Evolutionary conservation across 139 green algal species (phyloP).

Genomic region (Limnomonas spitsbergensis): DNA sequence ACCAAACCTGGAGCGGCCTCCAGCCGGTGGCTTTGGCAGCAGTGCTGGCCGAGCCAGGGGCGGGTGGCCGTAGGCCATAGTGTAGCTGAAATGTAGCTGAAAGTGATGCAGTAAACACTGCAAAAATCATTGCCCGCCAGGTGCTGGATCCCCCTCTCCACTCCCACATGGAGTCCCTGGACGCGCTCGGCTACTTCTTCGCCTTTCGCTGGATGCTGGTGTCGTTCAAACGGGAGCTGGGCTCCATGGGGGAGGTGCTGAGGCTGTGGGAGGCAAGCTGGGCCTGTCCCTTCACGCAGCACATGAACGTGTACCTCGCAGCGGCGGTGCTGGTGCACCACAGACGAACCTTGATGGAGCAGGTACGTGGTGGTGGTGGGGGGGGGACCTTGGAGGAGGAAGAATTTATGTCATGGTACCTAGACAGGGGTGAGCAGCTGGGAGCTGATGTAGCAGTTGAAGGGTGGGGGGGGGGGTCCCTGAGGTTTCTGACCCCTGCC

Average conservation of each 20-base stretch:
- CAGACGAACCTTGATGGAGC: conserved; percentile 29
- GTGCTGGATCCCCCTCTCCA: conserved; percentile 81
- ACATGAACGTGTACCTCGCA: conserved; percentile 84
- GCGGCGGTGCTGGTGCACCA: conserved; percentile 76
- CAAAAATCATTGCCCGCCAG: too few relatives aligned
- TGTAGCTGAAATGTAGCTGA: too few relatives aligned
- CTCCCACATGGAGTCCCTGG: conserved; percentile 57
- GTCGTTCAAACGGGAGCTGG: conserved; percentile 89
- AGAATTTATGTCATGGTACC: too few relatives aligned
- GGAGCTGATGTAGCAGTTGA: too few relatives aligned
- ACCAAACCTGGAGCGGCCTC: too few relatives aligned
- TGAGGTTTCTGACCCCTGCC: too few relatives aligned
- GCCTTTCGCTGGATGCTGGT: conserved; percentile 90
- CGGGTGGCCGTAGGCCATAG: too few relatives aligned
- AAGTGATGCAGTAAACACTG: too few relatives aligned
- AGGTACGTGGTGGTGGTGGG: neutral
- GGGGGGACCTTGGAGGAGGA: neutral
- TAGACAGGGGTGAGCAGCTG: too few relatives aligned
- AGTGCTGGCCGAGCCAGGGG: too few relatives aligned
- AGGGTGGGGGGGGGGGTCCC: too few relatives aligned
- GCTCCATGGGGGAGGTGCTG: conserved; percentile 61
- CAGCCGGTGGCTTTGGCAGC: too few relatives aligned
- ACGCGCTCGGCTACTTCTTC: conserved; percentile 86
- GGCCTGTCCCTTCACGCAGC: conserved; percentile 49
- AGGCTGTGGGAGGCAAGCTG: conserved; percentile 88